These are phyloP conservation scores for Gryganskiella cystojenkinii DNA, from an alignment of 192 early-diverging fungal species.

Conservation along the genomic window DNA sequence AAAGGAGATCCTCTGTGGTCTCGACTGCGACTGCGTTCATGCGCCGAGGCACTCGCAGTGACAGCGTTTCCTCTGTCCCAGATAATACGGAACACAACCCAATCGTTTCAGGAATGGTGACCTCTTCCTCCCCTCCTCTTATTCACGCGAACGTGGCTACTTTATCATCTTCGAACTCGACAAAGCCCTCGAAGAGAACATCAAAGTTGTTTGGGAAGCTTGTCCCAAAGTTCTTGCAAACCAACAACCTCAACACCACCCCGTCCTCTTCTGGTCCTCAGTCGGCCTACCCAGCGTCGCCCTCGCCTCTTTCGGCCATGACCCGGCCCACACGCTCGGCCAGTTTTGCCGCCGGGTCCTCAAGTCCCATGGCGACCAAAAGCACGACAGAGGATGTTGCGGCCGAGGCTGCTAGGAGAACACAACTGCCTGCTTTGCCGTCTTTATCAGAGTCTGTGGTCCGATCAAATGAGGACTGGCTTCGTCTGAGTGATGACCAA, in stretches of 20 bases:
- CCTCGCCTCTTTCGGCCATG: constrained; percentile 2
- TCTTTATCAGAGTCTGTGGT: neutral
- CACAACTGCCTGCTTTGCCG: neutral
- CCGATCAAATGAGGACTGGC: constrained; percentile 8
- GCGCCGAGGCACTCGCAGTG: neutral
- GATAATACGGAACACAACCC: neutral
- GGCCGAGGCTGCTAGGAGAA: neutral
- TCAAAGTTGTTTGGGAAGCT: constrained; percentile 41
- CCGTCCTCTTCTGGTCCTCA: constrained; percentile 3
- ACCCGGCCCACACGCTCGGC: constrained; percentile 20
- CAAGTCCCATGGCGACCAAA: constrained; percentile 3
- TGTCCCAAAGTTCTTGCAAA: constrained; percentile 46
- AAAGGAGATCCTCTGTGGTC: too few relatives aligned
- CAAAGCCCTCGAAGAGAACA: neutral
- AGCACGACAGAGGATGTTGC: neutral
- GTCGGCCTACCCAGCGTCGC: constrained; percentile 10
- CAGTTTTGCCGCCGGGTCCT: constrained; percentile 12
- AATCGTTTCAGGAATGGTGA: neutral
- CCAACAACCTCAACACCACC: constrained; percentile 1
- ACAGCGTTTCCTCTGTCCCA: neutral
- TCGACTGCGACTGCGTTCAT: too few relatives aligned
- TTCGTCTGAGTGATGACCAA: neutral
- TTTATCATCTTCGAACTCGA: neutral
- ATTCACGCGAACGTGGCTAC: too few relatives aligned
- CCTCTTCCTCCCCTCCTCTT: neutral